Evolutionary conservation across 2,329 filamentous ascomycete species (phyloP).

Genomic region (Clonostachys rosea): DNA sequence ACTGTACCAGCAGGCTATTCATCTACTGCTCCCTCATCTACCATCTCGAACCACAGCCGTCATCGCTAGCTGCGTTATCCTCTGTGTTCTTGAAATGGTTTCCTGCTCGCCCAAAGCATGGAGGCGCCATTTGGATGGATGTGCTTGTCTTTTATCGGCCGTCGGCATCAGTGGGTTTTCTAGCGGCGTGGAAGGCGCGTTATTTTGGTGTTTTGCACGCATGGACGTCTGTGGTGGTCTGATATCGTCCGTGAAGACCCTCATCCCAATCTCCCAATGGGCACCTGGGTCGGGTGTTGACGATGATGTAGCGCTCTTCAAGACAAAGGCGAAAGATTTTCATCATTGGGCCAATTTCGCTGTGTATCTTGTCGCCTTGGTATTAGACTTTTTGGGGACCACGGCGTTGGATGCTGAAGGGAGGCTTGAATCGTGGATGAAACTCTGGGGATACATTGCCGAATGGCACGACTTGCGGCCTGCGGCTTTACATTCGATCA

Average conservation of each 20-base stretch:
- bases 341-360: slow-evolving; percentile 46
- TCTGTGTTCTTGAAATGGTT: slow-evolving; percentile 51
- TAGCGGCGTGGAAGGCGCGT: slow-evolving; percentile 40
- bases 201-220: slow-evolving; percentile 50
- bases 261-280: slow-evolving; percentile 43
- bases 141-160: slow-evolving; percentile 42
- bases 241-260: slow-evolving; percentile 43
- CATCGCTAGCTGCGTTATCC: slow-evolving; percentile 45
- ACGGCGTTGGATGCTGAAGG: slow-evolving; percentile 9
- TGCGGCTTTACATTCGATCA: slow-evolving; percentile 24
- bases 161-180: slow-evolving; percentile 45
- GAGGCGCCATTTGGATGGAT: slow-evolving; percentile 46
- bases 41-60: slow-evolving; percentile 41
- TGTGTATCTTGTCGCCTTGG: slow-evolving; percentile 40
- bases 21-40: slow-evolving; percentile 39
- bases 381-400: slow-evolving; percentile 23
- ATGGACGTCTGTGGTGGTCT: slow-evolving; percentile 51
- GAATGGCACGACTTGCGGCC: slow-evolving; percentile 31
- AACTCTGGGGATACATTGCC: slow-evolving; percentile 29
- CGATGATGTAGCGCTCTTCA: slow-evolving; percentile 24
- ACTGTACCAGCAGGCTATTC: slow-evolving; percentile 46
- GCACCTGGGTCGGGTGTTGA: slow-evolving; percentile 22
- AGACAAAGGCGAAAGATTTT: slow-evolving; percentile 20
- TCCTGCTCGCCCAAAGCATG: slow-evolving; percentile 41
- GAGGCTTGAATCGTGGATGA: slow-evolving; percentile 22